Base-by-base conservation (phyloP, 148 eudicot species). In the Arbutus unedo region DNA sequence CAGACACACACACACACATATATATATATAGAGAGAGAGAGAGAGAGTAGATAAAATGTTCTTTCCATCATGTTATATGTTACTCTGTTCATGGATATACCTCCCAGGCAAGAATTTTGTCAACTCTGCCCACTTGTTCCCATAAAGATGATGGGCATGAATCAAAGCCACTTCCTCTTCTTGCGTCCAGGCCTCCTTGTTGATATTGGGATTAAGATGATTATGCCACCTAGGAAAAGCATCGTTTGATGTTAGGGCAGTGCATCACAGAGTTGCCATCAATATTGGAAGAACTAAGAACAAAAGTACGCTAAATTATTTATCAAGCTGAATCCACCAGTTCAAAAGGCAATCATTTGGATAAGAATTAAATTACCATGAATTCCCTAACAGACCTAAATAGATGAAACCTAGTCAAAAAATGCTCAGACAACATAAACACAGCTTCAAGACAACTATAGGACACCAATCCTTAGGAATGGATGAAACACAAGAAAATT, bases 101-200 rank as follows among this genome's bases (percentile, higher is more conserved):
- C 99, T 94, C 79, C 99, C 99, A 19, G 92, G 98, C 83, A 96
- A 85, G 85, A 90, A 91, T 82, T 96, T 96, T 10, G 95, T 88
- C 81, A 96, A 85, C 88, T 96, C 99, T 73, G 99, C 99, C 99
- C 99, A 96, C 85, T 92, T 93, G 87, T 96, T 96, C 73, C 99
- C 99, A 84, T 92, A 89, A 41, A 88, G 85, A 84, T 93, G 94
- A 90, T 96, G 99, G 76, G 95, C 98, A 60, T 76, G 94, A 86
- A 96, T 91, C 81, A 96, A 82, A 81, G 91, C 81, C 79, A 96
- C 67, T 83, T 96, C 99, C 87, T 96, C 99, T 81, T 96, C 98
- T 85, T 94, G 97, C 59, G 94, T 94, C 99, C 99, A 96, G 66
- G 99, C 95, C 87, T 96, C 94, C 87, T 92, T 96, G 88, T 92